Base-by-base conservation (phyloP, 257 asterid genomes). In the Solanum piurae region DNA sequence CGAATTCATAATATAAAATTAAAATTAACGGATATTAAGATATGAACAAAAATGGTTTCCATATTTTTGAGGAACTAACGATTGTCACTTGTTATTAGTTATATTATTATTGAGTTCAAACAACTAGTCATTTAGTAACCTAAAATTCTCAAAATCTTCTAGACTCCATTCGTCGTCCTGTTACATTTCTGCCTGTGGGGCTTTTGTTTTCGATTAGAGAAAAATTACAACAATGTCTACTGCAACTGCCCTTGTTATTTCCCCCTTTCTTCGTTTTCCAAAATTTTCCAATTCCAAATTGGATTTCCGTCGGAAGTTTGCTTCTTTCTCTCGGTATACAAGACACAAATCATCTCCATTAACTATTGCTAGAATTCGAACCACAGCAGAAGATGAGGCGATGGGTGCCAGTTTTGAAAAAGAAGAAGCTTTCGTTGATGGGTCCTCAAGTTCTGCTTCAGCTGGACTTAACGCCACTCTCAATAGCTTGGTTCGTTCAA, bases 401-500 rank as follows among this genome's bases (percentile, higher is more conserved):
- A 60, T 74, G 20, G 42, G 69, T 9, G 42, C 49, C 16, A 46
- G 33, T 74, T 55, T 75, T 34, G 88, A 75, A 86, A 55, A 74
- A 66, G 76, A 86, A 74, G 42, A 36, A 86, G 29, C 27, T 55
- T 55, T 75, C 58, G 23, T 86, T 34, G 75, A 86, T 52, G 75
- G 44, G 31, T 60, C 42, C 42, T 75, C 62, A n/a, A 25, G 6
- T 75, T 86, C 75, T 75, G 38, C 60, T 34, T 31, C 85, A 9
- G 75, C 2, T 86, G 88, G 88, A 27, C 12, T 86, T 20, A 46
- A 86, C 34, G 75, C 85, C 72, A 75, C 88, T 75, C 85, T 86
- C 42, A 86, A 86, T 86, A 86, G 74, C 40, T 86, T 75, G 88
- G 88, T 86, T n/a, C 52, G 88, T 86, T 80, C 52, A 27, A 12